Base-by-base conservation (phyloP, 139 green algal species). In the Chlorella sp. region DNA sequence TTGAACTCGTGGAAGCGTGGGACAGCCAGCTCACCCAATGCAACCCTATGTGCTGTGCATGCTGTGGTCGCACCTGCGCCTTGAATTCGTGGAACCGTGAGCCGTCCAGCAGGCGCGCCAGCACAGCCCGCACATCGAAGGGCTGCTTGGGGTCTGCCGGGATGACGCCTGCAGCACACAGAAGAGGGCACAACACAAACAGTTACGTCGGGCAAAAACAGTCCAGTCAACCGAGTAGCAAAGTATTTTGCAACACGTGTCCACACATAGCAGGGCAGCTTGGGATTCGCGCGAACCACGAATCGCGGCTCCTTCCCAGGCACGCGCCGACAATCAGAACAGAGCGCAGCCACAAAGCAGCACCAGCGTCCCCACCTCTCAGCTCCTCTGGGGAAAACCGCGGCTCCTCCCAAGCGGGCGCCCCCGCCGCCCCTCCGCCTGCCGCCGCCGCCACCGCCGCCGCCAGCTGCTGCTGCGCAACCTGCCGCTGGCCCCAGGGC, bases 21-120 rank as follows among this genome's bases (percentile, higher is more conserved):
- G 70, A 96, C 96, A 86, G 98, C 96, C 82, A 97, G 82, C 38
- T n/a, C n/a, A n/a, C n/a, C n/a, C n/a, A n/a, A n/a, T n/a, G n/a
- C n/a, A 8, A 54, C 46, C 46, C 46, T 19, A 11, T 11, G 11
- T 60, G 51, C 51, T 60, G 51, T 60, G 51, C 46, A 24, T 60
- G 51, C 51, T 68, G 30, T 36, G 38, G 69, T 20, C 43, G 7
- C 44, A 76, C 79, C 58, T 69, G 54, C 58, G 86, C 85, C 87
- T 99, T 99, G 88, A 98, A 99, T 87, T 98, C 95, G 41, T 97
- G 90, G 86, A 98, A 96, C 14, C 90, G 56, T 40, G 87, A 93
- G 70, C 96, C 96, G 86, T 98, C 96, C 81, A 97, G 82, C 40
- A 98, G 30, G 30, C 94, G 89, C 0, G 92, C 91, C 64, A 98